These are phyloP conservation scores for Tylopilus felleus DNA, from an alignment of 768 basidiomycete species.

Conservation along the genomic window DNA sequence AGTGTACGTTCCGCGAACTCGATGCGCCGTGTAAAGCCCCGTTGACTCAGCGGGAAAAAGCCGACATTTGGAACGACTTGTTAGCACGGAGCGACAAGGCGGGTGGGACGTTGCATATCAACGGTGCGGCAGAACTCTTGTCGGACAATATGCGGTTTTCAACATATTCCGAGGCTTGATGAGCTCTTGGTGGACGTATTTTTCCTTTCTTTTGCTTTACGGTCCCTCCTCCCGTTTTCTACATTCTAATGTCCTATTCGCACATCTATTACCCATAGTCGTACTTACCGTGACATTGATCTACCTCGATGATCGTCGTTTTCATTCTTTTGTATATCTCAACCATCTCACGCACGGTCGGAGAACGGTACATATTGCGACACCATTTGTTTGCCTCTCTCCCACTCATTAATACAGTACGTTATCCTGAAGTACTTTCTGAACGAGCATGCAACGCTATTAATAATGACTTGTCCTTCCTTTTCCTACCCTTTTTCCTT, in stretches of 20 bases:
- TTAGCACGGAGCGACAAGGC: slow-evolving; percentile 63
- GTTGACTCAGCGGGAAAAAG: slow-evolving; percentile 68
- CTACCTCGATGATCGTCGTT: not conserved
- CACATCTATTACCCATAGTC: not conserved
- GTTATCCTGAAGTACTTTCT: not conserved
- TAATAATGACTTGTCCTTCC: not conserved
- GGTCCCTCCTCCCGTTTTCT: not conserved
- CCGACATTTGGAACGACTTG: slow-evolving; percentile 66
- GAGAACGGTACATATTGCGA: slow-evolving; percentile 11
- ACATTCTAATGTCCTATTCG: not conserved
- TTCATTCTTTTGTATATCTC: slow-evolving; percentile 4
- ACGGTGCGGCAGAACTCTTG: slow-evolving; percentile 35
- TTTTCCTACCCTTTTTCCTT: not conserved
- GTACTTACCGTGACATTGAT: not conserved
- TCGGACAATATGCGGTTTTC: slow-evolving; percentile 45
- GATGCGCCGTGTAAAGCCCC: slow-evolving; percentile 33
- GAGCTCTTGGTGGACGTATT: not conserved
- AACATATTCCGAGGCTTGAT: slow-evolving; percentile 19
- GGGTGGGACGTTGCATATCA: slow-evolving; percentile 68
- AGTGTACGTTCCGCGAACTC: slow-evolving; percentile 49
- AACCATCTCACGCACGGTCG: slow-evolving; percentile 3
- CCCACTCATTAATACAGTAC: not conserved
- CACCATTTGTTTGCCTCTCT: not conserved
- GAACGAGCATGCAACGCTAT: not conserved
- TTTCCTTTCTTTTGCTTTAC: not conserved